Evolutionary conservation across 192 early-diverging fungal genomes (phyloP).

Genomic region (Coemansia sp.): DNA sequence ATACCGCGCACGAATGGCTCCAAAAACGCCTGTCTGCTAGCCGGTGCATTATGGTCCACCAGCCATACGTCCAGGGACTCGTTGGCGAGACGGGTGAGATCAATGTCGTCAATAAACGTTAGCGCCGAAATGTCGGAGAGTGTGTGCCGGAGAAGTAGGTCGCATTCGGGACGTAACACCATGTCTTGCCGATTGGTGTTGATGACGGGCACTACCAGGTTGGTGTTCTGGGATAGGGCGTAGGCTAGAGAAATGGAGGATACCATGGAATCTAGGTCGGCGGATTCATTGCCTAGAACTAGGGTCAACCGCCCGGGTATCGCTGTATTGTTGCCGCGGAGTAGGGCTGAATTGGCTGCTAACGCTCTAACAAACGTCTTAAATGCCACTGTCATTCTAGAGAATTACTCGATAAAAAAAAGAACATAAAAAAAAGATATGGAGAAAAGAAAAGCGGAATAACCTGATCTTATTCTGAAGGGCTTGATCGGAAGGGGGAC

Average conservation of each 20-base stretch:
- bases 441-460: not conserved
- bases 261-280: slow-evolving; percentile 56
- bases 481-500: no score
- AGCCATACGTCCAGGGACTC: slow-evolving; percentile 31
- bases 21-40: slow-evolving; percentile 28
- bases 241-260: slow-evolving; percentile 50
- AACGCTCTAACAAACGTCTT: not conserved
- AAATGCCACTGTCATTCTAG: not conserved
- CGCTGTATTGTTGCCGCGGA: not conserved
- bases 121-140: slow-evolving; percentile 16
- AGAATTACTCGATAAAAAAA: not conserved
- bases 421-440: not conserved
- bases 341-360: not conserved
- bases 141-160: slow-evolving; percentile 12
- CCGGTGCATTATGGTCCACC: slow-evolving; percentile 50
- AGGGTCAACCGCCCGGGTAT: slow-evolving; percentile 19
- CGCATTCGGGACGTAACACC: slow-evolving; percentile 43
- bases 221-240: slow-evolving; percentile 13
- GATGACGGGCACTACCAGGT: slow-evolving; percentile 38
- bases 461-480: no score
- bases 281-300: slow-evolving; percentile 55
- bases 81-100: slow-evolving; percentile 1
- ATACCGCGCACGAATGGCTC: slow-evolving; percentile 44
- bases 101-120: slow-evolving; percentile 47
- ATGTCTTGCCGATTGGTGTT: slow-evolving; percentile 40